Evolutionary conservation across 768 basidiomycete genomes (phyloP).

Genomic region (Serendipita sp.): DNA sequence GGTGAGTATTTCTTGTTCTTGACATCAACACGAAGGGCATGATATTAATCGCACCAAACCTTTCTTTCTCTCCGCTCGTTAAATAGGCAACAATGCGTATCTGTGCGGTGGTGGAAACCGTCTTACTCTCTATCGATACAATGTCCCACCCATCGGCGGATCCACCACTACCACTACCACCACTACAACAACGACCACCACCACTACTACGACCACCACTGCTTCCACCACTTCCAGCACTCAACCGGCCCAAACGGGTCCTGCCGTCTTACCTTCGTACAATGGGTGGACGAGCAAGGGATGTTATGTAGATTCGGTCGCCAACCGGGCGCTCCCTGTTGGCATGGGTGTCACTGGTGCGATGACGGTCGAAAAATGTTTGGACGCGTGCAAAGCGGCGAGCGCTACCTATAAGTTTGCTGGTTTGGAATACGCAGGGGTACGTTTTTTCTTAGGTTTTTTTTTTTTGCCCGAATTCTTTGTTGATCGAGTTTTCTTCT

Average conservation of each 20-base stretch:
- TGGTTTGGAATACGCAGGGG: conserved; percentile 46
- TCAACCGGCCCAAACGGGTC: background rate
- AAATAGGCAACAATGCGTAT: background rate
- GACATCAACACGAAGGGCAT: background rate
- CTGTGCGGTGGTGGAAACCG: conserved; percentile 45
- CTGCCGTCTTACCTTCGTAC: background rate
- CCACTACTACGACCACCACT: background rate
- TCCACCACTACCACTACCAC: background rate
- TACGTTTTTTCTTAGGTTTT: conserved; percentile 31
- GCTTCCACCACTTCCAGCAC: background rate
- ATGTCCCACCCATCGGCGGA: background rate
- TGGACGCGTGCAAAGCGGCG: conserved; percentile 45
- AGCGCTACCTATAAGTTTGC: conserved; percentile 44
- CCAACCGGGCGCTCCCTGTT: conserved; percentile 21
- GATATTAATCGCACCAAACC: background rate
- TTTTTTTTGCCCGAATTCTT: background rate
- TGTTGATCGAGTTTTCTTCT: background rate
- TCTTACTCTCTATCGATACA: background rate
- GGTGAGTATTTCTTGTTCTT: background rate
- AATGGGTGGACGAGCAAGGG: background rate
- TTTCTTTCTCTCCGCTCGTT: no score
- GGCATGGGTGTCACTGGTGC: conserved; percentile 12
- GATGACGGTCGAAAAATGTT: conserved; percentile 42
- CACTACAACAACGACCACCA: background rate
- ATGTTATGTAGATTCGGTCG: conserved; percentile 17